Evolutionary conservation across 306 rosid species (phyloP), one percentile per base, ranked within the genome.

Genomic region (Trifolium dubium): DNA sequence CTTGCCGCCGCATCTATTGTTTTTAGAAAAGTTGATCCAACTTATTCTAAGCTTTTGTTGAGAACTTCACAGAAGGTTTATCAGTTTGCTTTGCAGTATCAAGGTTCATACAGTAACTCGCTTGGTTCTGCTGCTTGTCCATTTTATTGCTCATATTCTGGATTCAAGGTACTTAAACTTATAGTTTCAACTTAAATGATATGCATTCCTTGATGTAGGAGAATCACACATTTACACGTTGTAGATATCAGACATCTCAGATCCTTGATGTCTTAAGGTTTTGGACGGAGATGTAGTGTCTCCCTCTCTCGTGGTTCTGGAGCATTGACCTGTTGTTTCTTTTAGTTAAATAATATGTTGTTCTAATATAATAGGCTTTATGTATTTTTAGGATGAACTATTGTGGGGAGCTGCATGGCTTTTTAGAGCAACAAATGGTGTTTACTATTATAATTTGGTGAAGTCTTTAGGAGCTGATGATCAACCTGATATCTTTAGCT

Each of bases 341-440:
- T 23, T 23, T 23, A 49, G 55, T 49, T 15, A n/a, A 49, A 49
- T 49, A 49, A 47, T 47, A 56, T 28, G 63, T 46, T 37, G 35
- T 63, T 29, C 67, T 62, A 60, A 47, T 31, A 81, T 62, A 60
- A 47, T 31, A 81, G 12, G 53, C 12, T 28, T 35, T 55, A 11
- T 47, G 44, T 11, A 31, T 23, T 51, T 72, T 46, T 46, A 91
- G 98, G 98, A 94, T 77, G 98, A 94, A 69, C 82, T 91, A 41
- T 62, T 94, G 71, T 89, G 98, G 98, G 98, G 94, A 68, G 97
- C 92, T 78, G 84, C 98, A 23, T 94, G 98, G 96, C 92, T 94
- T 55, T 76, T 88, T 63, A 84, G 88, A 81, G 97, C 98, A 77
- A 91, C 96, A 64, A 91, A 94, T 49, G 85, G 74, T 18, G 80